Evolutionary conservation across 768 basidiomycete genomes (phyloP), one percentile per base, ranked within the genome.

Genomic region (Lactarius hengduanensis): DNA sequence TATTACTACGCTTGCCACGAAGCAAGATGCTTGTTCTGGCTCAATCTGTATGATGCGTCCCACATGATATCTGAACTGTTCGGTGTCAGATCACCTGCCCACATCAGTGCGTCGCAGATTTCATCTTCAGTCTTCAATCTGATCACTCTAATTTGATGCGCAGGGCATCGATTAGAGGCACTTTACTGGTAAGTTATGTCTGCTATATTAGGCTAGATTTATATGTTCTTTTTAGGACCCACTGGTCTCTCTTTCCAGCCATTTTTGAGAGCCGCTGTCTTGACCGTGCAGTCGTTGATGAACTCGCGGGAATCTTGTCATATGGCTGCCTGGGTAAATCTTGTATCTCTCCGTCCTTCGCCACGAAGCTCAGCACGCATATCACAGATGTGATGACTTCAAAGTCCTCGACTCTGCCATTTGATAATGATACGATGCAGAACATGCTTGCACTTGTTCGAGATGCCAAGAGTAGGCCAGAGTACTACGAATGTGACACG

Each of bases 1-100:
- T 86, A 86, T 70, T 86, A 86, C 70, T 84, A 82, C 61, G 82
- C 79, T 38, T 78, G 84, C 66, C 83, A 85, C 53, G n/a, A 68
- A 7, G 72, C 73, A 0, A 78, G 82, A 28, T 71, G 75, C 28
- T 73, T 87, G 13, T 88, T 87, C 67, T 88, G 83, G 79, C 62
- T 86, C 45, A 80, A 86, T 45, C 66, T 76, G 0, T 82, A 79
- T 63, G 71, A 79, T 0, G 78, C 80, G 0, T 50, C 66, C 0
- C 62, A 74, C 6, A 71, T 86, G 36, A 62, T 79, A 72, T 73
- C 11, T 43, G n/a, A 58, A 63, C 8, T 63, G 45, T 36, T 16
- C 15, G 65, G 68, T 11, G 71, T 62, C 26, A 63, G 32, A 1
- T 55, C 57, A 1, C 58, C 57, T 16, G 62, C 68, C 9, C 70